Percentiles rank a stretch among this genome's conserved stretches.
Conservation (phyloP, 1,284 basidiomycete genomes). For the Ustilago curta region DNA sequence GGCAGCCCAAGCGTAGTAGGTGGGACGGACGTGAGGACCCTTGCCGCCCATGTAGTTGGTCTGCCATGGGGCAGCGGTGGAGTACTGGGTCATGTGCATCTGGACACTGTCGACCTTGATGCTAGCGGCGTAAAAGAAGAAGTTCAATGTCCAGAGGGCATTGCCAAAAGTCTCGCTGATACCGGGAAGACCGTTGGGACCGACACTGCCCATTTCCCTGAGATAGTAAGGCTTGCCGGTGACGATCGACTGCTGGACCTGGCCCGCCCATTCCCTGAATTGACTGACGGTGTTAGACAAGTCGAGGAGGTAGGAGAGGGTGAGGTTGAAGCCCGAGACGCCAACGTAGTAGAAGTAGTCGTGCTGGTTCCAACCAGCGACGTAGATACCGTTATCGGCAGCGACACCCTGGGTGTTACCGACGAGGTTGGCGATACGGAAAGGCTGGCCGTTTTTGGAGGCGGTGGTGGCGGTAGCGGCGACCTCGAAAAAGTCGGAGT, state of each 20-base stretch:
- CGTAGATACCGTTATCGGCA: constrained; percentile 56
- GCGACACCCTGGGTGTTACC: constrained; percentile 49
- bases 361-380: constrained; percentile 64
- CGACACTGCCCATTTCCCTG: constrained; percentile 60
- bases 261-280: constrained; percentile 52
- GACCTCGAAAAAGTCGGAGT: constrained; percentile 57
- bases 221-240: constrained; percentile 63
- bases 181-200: constrained; percentile 54
- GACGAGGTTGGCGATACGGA: constrained; percentile 56
- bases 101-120: constrained; percentile 54
- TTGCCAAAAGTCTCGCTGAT: constrained; percentile 59
- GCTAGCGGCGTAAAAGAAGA: constrained; percentile 60
- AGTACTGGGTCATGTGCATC: constrained; percentile 60
- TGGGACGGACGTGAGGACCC: constrained; percentile 49
- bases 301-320: constrained; percentile 44
- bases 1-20: constrained; percentile 61
- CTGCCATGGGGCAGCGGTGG: constrained; percentile 54
- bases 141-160: constrained; percentile 61
- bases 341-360: constrained; percentile 61
- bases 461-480: constrained; percentile 61
- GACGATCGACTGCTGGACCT: constrained; percentile 43
- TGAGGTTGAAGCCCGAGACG: constrained; percentile 48
- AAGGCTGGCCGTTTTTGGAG: constrained; percentile 49
- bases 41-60: constrained; percentile 32
- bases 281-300: constrained; percentile 44